phyloP scores from a whole-genome alignment of 176 grass and related monocot genomes.

The Oryza coarctata region DNA sequence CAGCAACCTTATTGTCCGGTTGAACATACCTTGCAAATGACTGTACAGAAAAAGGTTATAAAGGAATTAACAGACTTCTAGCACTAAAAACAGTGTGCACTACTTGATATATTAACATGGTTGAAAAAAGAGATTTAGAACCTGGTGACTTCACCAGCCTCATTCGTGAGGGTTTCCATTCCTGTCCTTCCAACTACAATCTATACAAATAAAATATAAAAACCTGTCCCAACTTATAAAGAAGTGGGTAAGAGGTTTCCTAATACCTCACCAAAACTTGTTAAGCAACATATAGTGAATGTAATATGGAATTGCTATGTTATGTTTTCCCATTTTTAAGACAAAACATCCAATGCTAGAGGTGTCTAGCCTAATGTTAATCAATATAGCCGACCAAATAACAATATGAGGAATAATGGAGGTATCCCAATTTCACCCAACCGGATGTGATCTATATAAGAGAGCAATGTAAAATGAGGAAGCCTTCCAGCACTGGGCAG shows the following conservation, averaged over 20 bases:
- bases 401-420: neutral
- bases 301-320: neutral
- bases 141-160: conserved; percentile 96
- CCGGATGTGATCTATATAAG: neutral
- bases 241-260: neutral
- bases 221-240: neutral
- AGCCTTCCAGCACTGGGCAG: neutral
- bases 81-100: neutral
- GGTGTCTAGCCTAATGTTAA: neutral
- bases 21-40: conserved; percentile 99
- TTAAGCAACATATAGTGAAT: conserved; percentile 6
- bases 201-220: conserved; percentile 51
- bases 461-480: neutral
- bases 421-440: neutral
- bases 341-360: neutral
- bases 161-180: conserved; percentile 89
- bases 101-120: neutral
- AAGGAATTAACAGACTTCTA: neutral
- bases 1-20: conserved; percentile 82
- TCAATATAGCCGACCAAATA: neutral
- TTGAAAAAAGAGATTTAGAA: conserved; percentile 28
- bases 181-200: conserved; percentile 96
- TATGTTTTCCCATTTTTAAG: neutral
- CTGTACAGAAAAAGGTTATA: conserved; percentile 20
- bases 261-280: neutral